These are phyloP conservation scores for Penicillium ucsense DNA, from an alignment of 495 filamentous ascomycete species.

Conservation along the genomic window DNA sequence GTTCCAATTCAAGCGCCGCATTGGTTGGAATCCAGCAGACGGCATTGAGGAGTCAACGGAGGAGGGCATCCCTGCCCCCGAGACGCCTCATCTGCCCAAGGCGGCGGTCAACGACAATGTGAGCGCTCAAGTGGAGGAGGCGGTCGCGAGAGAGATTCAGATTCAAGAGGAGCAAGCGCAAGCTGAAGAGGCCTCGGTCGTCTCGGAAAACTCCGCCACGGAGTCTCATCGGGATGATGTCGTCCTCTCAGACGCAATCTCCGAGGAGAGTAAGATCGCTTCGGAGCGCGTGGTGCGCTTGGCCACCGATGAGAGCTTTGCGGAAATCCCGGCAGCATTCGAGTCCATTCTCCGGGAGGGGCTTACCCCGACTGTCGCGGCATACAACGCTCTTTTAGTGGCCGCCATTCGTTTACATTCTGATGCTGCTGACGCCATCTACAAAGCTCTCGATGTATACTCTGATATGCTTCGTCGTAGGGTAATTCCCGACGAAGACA, in stretches of 20 bases:
- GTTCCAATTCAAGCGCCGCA: constrained; percentile 74
- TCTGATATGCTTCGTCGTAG: constrained; percentile 87
- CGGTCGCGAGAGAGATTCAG: constrained; percentile 52
- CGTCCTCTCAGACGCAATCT: constrained; percentile 16
- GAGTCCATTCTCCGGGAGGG: constrained; percentile 72
- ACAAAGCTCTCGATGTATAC: constrained; percentile 90
- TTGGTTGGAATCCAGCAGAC: constrained; percentile 71
- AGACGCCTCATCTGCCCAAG: constrained; percentile 47
- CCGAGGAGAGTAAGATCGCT: constrained; percentile 53
- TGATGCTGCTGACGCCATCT: constrained; percentile 67
- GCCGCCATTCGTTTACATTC: constrained; percentile 65
- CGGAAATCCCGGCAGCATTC: constrained; percentile 82
- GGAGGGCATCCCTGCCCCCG: constrained; percentile 14
- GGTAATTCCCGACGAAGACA: constrained; percentile 70
- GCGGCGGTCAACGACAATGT: constrained; percentile 43
- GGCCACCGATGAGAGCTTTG: constrained; percentile 54
- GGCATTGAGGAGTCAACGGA: constrained; percentile 41
- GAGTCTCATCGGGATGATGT: constrained; percentile 23
- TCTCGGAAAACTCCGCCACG: constrained; percentile 22
- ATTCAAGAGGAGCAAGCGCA: constrained; percentile 40
- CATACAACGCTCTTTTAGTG: constrained; percentile 82
- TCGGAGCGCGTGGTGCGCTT: constrained; percentile 69
- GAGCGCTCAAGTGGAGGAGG: constrained; percentile 53
- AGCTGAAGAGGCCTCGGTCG: constrained; percentile 30
- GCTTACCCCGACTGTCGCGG: constrained; percentile 64